Evolutionary conservation across 106 monocot species (phyloP).

Genomic region (Platanthera guangdongensis): DNA sequence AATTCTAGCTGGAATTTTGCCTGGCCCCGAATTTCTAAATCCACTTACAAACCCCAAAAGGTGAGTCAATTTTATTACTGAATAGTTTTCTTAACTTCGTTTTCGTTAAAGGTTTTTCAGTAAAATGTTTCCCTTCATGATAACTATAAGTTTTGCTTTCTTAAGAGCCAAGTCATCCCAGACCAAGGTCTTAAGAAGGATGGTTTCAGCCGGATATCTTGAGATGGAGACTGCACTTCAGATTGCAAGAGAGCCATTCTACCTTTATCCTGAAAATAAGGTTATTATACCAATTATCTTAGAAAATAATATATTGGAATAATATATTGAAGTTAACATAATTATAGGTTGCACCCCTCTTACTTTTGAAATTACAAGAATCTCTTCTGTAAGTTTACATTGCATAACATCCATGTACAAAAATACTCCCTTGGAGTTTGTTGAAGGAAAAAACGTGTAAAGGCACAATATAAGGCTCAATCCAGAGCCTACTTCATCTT

Average conservation of each 20-base stretch:
- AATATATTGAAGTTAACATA: too few species aligned
- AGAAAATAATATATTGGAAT: slow-evolving; percentile 1
- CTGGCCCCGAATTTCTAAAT: slow-evolving; percentile 27
- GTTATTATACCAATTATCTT: not conserved
- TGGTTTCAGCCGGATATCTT: slow-evolving; percentile 31
- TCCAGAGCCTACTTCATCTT: too few species aligned
- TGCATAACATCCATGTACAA: too few species aligned
- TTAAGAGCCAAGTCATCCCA: slow-evolving; percentile 27
- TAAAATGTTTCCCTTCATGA: not conserved
- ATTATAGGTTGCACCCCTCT: too few species aligned
- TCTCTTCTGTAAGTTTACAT: too few species aligned
- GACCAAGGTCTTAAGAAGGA: slow-evolving; percentile 23
- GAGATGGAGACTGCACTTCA: slow-evolving; percentile 19
- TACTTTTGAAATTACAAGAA: too few species aligned
- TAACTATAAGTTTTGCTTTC: slow-evolving; percentile 1
- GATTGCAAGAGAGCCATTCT: slow-evolving; percentile 25
- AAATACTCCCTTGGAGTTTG: too few species aligned
- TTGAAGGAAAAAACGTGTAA: too few species aligned
- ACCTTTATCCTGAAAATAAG: slow-evolving; percentile 10
- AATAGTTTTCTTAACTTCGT: too few species aligned
- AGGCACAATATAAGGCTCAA: too few species aligned
- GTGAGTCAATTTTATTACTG: slow-evolving; percentile 5
- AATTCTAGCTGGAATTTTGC: slow-evolving; percentile 44
- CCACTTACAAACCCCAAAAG: slow-evolving; percentile 22
- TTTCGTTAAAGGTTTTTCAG: too few species aligned